phyloP scores from a whole-genome alignment of 345 rosid genomes.

The Gossypium bickii region DNA sequence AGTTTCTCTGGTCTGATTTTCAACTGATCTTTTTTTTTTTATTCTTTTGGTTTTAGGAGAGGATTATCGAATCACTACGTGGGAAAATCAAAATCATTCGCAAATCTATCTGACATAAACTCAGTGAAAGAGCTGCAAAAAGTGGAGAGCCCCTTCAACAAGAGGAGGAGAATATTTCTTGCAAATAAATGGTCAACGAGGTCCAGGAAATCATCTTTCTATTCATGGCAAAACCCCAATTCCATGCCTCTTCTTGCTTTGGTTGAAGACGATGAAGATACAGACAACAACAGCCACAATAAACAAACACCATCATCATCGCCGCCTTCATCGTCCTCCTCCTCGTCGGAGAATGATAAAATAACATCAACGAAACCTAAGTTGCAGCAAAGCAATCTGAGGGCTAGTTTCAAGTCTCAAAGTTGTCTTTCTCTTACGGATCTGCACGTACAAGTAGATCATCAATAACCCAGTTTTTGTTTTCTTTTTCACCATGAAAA shows the following conservation, averaged over 20 bases:
- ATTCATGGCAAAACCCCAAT: constrained; percentile 49
- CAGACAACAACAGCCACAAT: neutral
- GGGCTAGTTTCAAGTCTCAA: constrained; percentile 36
- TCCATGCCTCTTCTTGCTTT: constrained; percentile 75
- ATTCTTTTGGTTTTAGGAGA: constrained; percentile 32
- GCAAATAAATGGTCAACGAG: constrained; percentile 35
- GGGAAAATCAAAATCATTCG: constrained; percentile 85
- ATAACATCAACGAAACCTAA: neutral
- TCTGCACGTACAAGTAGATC: constrained; percentile 47
- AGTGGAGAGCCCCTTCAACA: constrained; percentile 72
- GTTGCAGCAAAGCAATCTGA: constrained; percentile 24
- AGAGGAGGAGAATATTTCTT: constrained; percentile 57
- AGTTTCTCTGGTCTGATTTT: neutral
- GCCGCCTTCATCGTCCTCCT: constrained; percentile 18
- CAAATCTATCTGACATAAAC: constrained; percentile 49
- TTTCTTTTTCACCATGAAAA: neutral
- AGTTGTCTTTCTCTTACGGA: constrained; percentile 72
- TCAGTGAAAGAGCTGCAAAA: constrained; percentile 52
- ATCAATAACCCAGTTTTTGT: neutral
- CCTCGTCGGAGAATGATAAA: neutral
- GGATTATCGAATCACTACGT: constrained; percentile 71
- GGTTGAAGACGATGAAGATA: constrained; percentile 32
- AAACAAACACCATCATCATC: constrained; percentile 1
- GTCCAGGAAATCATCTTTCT: constrained; percentile 39
- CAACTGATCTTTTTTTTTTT: neutral